Base-by-base conservation (phyloP, 192 early-diverging fungal species). In the Backusella luteola region DNA sequence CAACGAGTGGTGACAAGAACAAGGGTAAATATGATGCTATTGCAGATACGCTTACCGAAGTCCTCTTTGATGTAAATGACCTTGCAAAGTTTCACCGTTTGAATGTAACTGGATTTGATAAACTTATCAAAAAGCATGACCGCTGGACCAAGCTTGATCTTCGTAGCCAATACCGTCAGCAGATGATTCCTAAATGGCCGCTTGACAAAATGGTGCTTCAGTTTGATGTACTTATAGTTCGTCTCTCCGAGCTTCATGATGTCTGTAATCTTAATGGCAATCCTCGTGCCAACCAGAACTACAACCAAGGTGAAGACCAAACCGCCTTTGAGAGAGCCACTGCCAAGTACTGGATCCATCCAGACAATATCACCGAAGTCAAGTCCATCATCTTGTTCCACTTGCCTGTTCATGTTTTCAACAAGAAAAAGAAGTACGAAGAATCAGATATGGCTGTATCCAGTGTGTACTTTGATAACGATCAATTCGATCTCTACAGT, bases 91-190 rank as follows among this genome's bases (percentile, higher is more conserved):
- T 89, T 77, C 88, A 90, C 23, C 86, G 91, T 17, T 84, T 93
- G 74, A 95, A 95, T 85, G 91, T 90, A 73, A 91, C 93, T 15
- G 94, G 90, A 35, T 94, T 95, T 73, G 87, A 91, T 42, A 93
- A 98, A 88, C 94, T 98, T 73, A 87, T 99, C 79, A 99, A 99
- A 83, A 98, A 98, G 86, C 98, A 99, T 80, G 97, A 99, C 84
- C 87, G 94, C 78, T 91, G 93, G 81, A 94, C 96, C 17, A 79
- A 79, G 17, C 91, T 88, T 74, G 81, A 88, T 36, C 83, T 99
- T 53, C 85, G 91, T 80, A 86, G 91, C 17, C 73, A 92, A 79
- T 92, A 92, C 84, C 82, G 85, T 79, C 79, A 89, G 77, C 82
- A 90, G 71, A 84, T 98, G 76, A 91, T 95, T 83, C 86, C 80